phyloP scores from a whole-genome alignment of 805 yeast species.

The Clavispora carvajalis region DNA sequence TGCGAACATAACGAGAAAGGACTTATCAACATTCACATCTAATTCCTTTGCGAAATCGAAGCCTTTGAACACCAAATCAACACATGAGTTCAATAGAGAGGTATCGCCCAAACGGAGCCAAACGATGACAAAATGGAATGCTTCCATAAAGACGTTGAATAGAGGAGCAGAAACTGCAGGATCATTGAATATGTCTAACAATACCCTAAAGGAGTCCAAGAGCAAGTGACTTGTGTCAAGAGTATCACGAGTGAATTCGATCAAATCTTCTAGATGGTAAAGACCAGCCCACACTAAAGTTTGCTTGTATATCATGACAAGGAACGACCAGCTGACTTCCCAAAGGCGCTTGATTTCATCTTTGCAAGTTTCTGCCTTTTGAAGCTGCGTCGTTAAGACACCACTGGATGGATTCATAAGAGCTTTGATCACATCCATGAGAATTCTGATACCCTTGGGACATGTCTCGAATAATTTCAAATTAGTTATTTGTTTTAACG shows the following conservation, averaged over 20 bases:
- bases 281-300: slow-evolving; percentile 73
- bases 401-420: slow-evolving; percentile 67
- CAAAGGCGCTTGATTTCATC: slow-evolving; percentile 46
- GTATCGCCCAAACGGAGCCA: slow-evolving; percentile 83
- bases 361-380: slow-evolving; percentile 2
- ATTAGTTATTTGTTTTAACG: slow-evolving; percentile 40
- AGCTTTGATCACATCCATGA: slow-evolving; percentile 66
- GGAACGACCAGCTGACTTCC: slow-evolving; percentile 66
- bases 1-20: slow-evolving; percentile 51
- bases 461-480: slow-evolving; percentile 62
- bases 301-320: slow-evolving; percentile 60
- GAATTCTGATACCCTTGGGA: slow-evolving; percentile 65
- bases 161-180: slow-evolving; percentile 18
- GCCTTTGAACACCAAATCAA: slow-evolving; percentile 58
- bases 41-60: slow-evolving; percentile 60
- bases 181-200: slow-evolving; percentile 16
- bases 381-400: slow-evolving; percentile 25
- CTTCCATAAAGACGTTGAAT: slow-evolving; percentile 51
- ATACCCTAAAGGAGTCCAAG: slow-evolving; percentile 58
- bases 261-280: slow-evolving; percentile 50
- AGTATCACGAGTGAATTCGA: slow-evolving; percentile 83
- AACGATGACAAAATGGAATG: slow-evolving; percentile 63
- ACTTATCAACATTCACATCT: slow-evolving; percentile 45
- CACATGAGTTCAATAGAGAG: slow-evolving; percentile 69
- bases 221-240: slow-evolving; percentile 70